These are phyloP conservation scores for Rhizopogon vulgaris DNA, from an alignment of 768 basidiomycete genomes.

Conservation along the genomic window DNA sequence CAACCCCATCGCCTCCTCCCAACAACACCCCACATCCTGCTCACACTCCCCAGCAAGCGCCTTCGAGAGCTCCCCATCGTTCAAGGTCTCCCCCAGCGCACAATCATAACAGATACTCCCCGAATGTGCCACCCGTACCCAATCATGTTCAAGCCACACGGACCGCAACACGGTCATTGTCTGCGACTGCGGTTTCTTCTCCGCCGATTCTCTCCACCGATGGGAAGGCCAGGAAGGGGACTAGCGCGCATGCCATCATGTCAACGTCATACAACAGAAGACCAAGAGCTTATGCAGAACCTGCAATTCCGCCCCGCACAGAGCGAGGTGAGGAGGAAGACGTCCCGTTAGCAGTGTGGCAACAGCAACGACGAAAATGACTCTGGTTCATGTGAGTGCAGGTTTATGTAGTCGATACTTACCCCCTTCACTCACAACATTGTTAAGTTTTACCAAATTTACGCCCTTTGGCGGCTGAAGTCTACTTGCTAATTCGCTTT, in stretches of 20 bases:
- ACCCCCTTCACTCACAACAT: neutral
- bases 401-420: neutral
- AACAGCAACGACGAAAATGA: constrained; percentile 54
- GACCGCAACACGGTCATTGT: constrained; percentile 60
- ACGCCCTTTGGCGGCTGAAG: no score
- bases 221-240: constrained; percentile 57
- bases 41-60: constrained; percentile 21
- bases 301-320: constrained; percentile 20
- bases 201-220: constrained; percentile 29
- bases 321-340: constrained; percentile 64
- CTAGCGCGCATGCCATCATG: constrained; percentile 56
- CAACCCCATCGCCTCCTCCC: constrained; percentile 31
- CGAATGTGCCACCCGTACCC: constrained; percentile 14
- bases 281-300: constrained; percentile 37
- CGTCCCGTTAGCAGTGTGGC: constrained; percentile 72
- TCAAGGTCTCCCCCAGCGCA: constrained; percentile 52
- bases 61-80: constrained; percentile 25
- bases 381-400: neutral
- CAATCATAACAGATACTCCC: constrained; percentile 31
- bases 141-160: constrained; percentile 25
- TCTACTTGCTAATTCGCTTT: neutral
- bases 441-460: neutral
- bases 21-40: constrained; percentile 18
- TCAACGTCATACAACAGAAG: constrained; percentile 29
- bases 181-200: constrained; percentile 35